Evolutionary conservation across 2,329 filamentous ascomycete species (phyloP).

Genomic region (Endothia cerciana): DNA sequence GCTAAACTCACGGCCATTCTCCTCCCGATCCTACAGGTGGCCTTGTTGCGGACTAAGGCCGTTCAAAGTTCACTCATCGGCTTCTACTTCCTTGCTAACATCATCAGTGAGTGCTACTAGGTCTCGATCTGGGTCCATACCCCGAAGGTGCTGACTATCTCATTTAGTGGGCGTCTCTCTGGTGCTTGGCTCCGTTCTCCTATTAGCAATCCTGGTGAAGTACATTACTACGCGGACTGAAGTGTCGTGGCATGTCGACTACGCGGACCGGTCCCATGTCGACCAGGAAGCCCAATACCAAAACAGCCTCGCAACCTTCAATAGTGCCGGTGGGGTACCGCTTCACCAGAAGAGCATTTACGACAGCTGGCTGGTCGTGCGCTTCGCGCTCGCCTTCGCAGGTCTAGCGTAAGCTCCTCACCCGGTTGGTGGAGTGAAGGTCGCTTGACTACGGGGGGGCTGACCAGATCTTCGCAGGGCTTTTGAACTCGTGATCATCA

Average conservation of each 20-base stretch:
- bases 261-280: conserved; percentile 33
- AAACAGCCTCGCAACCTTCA: conserved; percentile 28
- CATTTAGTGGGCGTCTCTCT: conserved; percentile 44
- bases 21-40: conserved; percentile 42
- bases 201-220: conserved; percentile 45
- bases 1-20: conserved; percentile 43
- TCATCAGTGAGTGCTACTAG: conserved; percentile 40
- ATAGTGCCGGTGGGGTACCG: conserved; percentile 23
- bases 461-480: conserved; percentile 30
- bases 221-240: conserved; percentile 45
- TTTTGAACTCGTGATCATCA: conserved; percentile 45
- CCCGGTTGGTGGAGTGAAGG: not conserved
- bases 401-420: conserved; percentile 41
- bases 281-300: conserved; percentile 1
- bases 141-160: not conserved
- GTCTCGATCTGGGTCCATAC: not conserved
- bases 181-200: conserved; percentile 40
- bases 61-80: conserved; percentile 36
- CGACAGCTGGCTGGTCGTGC: conserved; percentile 48
- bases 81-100: conserved; percentile 43
- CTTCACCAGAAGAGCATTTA: conserved; percentile 42
- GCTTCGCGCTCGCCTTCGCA: conserved; percentile 49
- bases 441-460: not conserved
- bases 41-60: conserved; percentile 36
- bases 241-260: conserved; percentile 39